A percentile compares a stretch with the other conserved stretches of the same genome.
These are phyloP conservation scores for Pinus tabuliformis DNA, from an alignment of 75 land plant genomes.

Conservation along the genomic window DNA sequence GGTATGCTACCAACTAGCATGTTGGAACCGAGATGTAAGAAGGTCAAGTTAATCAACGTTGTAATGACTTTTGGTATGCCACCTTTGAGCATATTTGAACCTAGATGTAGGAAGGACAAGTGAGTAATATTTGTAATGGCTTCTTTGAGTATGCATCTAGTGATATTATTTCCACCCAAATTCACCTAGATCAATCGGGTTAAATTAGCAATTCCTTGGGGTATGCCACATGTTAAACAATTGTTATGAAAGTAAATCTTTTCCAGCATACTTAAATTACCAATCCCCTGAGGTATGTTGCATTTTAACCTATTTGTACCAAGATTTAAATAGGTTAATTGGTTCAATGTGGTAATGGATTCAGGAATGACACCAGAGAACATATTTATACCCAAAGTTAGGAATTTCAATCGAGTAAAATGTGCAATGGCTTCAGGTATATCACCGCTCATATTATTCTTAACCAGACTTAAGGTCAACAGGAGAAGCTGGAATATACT, in stretches of 20 bases:
- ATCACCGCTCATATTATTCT: not conserved
- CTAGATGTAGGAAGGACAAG: not conserved
- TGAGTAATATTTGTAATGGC: not conserved
- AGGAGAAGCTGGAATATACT: not conserved
- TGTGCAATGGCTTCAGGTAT: not conserved
- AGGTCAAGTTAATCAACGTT: constrained; percentile 11
- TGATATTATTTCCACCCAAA: not conserved
- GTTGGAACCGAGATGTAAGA: constrained; percentile 20
- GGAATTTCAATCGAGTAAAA: not conserved
- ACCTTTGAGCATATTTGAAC: not conserved
- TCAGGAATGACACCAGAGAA: not conserved
- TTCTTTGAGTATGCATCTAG: not conserved
- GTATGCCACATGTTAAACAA: not conserved
- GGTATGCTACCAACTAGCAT: constrained; percentile 20
- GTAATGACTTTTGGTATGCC: constrained; percentile 14
- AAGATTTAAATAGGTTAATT: not conserved
- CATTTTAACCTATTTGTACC: not conserved
- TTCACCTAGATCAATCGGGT: no score
- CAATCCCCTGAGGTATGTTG: not conserved
- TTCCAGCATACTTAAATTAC: not conserved
- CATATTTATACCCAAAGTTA: not conserved
- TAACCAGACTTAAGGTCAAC: not conserved
- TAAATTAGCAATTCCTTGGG: no score
- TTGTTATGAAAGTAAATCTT: not conserved
- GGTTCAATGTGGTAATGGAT: not conserved